Conservation (phyloP, 176 grass and related monocot genomes). For the Pharus latifolius region DNA sequence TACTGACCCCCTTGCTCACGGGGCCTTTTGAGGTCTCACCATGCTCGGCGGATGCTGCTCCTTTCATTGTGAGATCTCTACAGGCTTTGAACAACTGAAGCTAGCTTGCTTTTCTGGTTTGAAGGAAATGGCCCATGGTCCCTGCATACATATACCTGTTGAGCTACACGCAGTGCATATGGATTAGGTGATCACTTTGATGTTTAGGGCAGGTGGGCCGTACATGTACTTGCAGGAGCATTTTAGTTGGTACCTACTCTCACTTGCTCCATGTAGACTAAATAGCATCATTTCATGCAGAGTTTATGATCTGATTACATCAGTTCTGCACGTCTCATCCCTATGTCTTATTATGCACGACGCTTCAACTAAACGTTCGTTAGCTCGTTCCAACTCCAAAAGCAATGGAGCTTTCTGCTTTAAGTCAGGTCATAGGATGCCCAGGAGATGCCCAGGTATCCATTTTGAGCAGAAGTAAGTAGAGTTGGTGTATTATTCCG, state of each 20-base stretch:
- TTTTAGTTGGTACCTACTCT: constrained; percentile 24
- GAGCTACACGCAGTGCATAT: not conserved
- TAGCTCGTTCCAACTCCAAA: constrained; percentile 26
- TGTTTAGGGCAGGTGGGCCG: constrained; percentile 8
- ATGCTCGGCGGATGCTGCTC: constrained; percentile 10
- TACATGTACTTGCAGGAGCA: constrained; percentile 14
- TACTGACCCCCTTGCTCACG: constrained; percentile 18
- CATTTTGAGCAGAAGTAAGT: too few species aligned
- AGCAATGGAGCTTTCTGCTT: not conserved
- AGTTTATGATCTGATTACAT: constrained; percentile 20
- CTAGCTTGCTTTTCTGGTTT: not conserved
- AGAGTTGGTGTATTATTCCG: too few species aligned
- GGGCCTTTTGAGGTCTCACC: constrained; percentile 43
- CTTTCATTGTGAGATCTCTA: constrained; percentile 22
- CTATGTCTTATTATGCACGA: constrained; percentile 3
- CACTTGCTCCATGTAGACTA: constrained; percentile 3
- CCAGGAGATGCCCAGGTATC: too few species aligned
- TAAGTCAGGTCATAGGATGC: constrained; percentile 8
- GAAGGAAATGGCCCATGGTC: not conserved
- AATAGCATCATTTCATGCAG: not conserved
- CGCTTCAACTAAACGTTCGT: constrained; percentile 19
- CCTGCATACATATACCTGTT: constrained; percentile 10
- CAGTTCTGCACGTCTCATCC: not conserved
- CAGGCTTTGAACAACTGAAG: not conserved
- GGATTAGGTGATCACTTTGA: constrained; percentile 24